A percentile compares a stretch with the other conserved stretches of the same genome.
These are phyloP conservation scores for Elsinoe necatrix DNA, from an alignment of 2,329 filamentous ascomycete genomes.

Conservation along the genomic window DNA sequence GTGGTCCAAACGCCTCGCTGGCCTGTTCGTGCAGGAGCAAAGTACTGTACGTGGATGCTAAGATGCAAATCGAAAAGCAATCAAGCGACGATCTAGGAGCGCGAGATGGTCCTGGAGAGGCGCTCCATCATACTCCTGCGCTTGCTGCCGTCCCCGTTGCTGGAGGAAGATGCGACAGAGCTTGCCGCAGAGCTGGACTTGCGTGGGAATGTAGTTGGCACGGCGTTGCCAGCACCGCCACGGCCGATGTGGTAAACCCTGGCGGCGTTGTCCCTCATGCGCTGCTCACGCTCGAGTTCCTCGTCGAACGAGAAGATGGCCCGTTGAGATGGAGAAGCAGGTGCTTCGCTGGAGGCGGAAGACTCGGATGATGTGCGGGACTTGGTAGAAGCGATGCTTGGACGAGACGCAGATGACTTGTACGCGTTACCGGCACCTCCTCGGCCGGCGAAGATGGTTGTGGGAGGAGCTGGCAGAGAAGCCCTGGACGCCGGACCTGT, in stretches of 20 bases:
- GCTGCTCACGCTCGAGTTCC: slow-evolving; percentile 51
- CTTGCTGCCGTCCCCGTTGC: slow-evolving; percentile 10
- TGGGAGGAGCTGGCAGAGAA: slow-evolving; percentile 39
- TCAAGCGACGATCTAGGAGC: background rate
- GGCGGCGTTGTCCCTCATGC: slow-evolving; percentile 42
- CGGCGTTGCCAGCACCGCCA: slow-evolving; percentile 51
- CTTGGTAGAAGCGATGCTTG: slow-evolving; percentile 35
- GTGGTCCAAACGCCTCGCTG: slow-evolving; percentile 12
- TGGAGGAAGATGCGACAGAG: slow-evolving; percentile 1
- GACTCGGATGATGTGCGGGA: slow-evolving; percentile 10
- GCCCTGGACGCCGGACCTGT: slow-evolving; percentile 42
- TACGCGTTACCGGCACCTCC: slow-evolving; percentile 53
- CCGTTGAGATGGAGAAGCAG: slow-evolving; percentile 33
- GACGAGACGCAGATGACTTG: slow-evolving; percentile 30
- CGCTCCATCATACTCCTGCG: slow-evolving; percentile 13
- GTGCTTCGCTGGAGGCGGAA: slow-evolving; percentile 44
- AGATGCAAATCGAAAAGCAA: background rate
- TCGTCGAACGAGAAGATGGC: slow-evolving; percentile 62
- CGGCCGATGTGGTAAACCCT: slow-evolving; percentile 54
- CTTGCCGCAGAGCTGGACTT: slow-evolving; percentile 1
- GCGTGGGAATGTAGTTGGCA: slow-evolving; percentile 19
- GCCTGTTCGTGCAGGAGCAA: background rate
- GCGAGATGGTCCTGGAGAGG: slow-evolving; percentile 13
- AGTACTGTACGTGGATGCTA: background rate
- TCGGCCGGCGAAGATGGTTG: slow-evolving; percentile 47